Evolutionary conservation across 345 rosid genomes (phyloP).

Genomic region (Hibiscus trionum): DNA sequence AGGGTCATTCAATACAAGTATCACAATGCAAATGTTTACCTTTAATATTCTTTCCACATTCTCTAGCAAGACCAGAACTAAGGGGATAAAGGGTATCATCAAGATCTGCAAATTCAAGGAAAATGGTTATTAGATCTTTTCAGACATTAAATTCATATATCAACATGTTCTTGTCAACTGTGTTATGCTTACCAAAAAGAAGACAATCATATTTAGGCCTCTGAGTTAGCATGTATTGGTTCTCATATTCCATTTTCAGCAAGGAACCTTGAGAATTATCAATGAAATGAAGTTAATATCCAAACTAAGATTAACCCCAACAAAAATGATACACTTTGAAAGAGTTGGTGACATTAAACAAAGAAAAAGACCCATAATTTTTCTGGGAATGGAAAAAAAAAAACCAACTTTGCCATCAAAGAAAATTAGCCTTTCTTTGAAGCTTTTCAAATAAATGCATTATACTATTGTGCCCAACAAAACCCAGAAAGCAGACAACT

Average conservation of each 20-base stretch:
- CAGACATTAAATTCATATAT: neutral
- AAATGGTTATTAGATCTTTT: neutral
- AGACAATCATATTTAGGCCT: slow-evolving; percentile 61
- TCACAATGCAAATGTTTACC: slow-evolving; percentile 26
- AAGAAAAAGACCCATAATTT: no score
- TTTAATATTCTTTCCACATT: slow-evolving; percentile 51
- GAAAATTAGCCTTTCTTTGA: no score
- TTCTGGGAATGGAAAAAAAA: no score
- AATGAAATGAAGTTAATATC: slow-evolving; percentile 12
- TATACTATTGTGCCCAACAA: no score
- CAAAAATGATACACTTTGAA: no score
- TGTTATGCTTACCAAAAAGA: slow-evolving; percentile 53
- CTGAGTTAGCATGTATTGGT: slow-evolving; percentile 29
- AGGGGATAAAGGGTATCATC: slow-evolving; percentile 90
- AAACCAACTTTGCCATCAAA: no score
- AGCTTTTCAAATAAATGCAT: no score
- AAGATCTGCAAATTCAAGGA: slow-evolving; percentile 42
- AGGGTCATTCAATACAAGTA: neutral
- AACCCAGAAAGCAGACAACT: no score
- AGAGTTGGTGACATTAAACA: no score
- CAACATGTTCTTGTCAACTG: neutral
- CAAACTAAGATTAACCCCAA: no score
- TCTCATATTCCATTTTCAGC: slow-evolving; percentile 45
- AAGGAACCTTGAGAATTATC: slow-evolving; percentile 23
- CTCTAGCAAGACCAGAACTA: slow-evolving; percentile 52